A percentile compares a stretch with the other conserved stretches of the same genome.
Evolutionary conservation across 441 rosid species (phyloP).

Genomic region (Viola pubescens): DNA sequence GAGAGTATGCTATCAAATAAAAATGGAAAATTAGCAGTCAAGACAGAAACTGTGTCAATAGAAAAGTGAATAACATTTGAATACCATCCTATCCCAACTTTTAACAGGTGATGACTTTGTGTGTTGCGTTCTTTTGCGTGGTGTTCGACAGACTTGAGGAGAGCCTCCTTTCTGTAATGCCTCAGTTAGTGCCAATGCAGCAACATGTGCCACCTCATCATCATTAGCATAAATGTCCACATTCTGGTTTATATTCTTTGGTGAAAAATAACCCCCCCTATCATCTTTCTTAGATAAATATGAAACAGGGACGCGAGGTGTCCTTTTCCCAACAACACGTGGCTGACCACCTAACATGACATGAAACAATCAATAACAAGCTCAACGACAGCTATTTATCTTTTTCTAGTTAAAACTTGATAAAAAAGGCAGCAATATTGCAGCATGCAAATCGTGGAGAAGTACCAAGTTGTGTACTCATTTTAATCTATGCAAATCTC

Average conservation of each 20-base stretch:
- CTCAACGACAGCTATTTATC: neutral
- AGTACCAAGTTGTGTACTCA: no score
- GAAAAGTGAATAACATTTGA: slow-evolving; percentile 6
- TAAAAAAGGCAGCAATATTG: no score
- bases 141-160: slow-evolving; percentile 44
- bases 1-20: slow-evolving; percentile 2
- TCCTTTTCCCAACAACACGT: slow-evolving; percentile 82
- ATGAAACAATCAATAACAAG: slow-evolving; percentile 16
- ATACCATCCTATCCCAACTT: slow-evolving; percentile 60
- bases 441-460: no score
- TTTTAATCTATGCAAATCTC: no score
- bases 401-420: no score
- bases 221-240: slow-evolving; percentile 39
- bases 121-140: slow-evolving; percentile 29
- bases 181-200: slow-evolving; percentile 60
- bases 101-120: slow-evolving; percentile 38
- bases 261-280: slow-evolving; percentile 33
- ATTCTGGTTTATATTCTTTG: slow-evolving; percentile 43
- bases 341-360: slow-evolving; percentile 49
- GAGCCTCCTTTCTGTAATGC: slow-evolving; percentile 58
- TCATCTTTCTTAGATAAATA: slow-evolving; percentile 34
- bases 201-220: slow-evolving; percentile 52
- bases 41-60: neutral
- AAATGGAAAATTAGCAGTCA: slow-evolving; percentile 4
- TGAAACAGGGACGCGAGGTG: slow-evolving; percentile 78